Evolutionary conservation across 1,284 basidiomycete genomes (phyloP).

Genomic region (Takashimella koratensis): DNA sequence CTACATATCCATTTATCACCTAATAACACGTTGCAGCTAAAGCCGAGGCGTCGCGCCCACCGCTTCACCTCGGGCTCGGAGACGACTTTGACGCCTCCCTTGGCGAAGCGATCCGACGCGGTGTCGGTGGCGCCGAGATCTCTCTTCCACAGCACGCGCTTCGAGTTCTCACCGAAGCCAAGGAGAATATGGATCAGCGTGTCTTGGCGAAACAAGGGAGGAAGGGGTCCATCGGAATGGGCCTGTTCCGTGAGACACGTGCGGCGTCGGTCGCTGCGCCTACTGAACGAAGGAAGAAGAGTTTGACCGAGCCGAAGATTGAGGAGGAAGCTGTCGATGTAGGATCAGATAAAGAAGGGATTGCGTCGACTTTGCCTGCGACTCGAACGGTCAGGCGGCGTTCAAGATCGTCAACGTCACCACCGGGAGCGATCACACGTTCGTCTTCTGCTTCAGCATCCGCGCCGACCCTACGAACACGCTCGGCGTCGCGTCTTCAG

Average conservation of each 20-base stretch:
- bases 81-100: slow-evolving; percentile 42
- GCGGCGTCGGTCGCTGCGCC: background rate
- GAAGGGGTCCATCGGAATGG: slow-evolving; percentile 50
- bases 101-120: slow-evolving; percentile 42
- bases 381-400: background rate
- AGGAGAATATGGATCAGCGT: slow-evolving; percentile 32
- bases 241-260: slow-evolving; percentile 47
- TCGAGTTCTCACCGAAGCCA: slow-evolving; percentile 41
- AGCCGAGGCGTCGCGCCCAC: background rate
- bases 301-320: background rate
- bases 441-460: background rate
- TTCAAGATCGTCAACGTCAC: background rate
- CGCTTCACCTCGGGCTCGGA: slow-evolving; percentile 42
- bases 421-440: background rate
- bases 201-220: slow-evolving; percentile 41
- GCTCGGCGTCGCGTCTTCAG: background rate
- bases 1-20: too few species aligned
- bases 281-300: background rate
- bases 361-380: background rate
- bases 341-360: background rate
- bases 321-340: background rate
- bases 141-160: slow-evolving; percentile 41
- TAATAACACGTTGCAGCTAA: background rate
- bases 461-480: background rate
- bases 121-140: slow-evolving; percentile 37